Conservation (phyloP, 2,329 filamentous ascomycete genomes). For the Cladophialophora yegresii region DNA sequence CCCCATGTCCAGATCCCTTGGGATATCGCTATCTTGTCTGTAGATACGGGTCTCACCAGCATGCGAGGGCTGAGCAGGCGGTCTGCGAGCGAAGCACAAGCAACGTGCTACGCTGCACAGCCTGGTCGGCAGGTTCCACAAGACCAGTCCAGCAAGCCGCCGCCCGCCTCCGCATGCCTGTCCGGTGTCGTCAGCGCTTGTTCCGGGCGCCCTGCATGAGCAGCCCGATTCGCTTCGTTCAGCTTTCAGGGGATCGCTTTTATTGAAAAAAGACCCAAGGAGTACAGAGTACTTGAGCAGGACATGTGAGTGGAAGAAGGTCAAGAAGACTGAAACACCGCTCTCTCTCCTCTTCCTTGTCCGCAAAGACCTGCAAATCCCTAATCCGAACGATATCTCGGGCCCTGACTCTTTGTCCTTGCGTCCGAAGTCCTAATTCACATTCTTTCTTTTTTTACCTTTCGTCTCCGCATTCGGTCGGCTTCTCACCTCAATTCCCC, state of each 20-base stretch:
- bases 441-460: conserved; percentile 18
- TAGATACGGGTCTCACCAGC: background rate
- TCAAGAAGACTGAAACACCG: conserved; percentile 29
- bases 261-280: conserved; percentile 10
- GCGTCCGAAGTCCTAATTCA: background rate
- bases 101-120: background rate
- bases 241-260: conserved; percentile 18
- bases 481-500: conserved; percentile 4
- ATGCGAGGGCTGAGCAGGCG: background rate
- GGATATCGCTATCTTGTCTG: background rate
- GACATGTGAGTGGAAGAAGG: conserved; percentile 6
- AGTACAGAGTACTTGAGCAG: conserved; percentile 4
- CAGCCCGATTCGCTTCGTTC: conserved; percentile 10
- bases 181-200: conserved; percentile 13
- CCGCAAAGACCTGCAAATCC: conserved; percentile 1
- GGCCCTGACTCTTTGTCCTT: conserved; percentile 24
- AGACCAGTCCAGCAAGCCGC: background rate
- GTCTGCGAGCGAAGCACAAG: background rate
- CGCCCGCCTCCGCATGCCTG: background rate
- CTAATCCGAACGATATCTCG: conserved; percentile 4
- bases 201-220: background rate
- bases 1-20: background rate
- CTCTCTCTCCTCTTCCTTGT: conserved; percentile 15
- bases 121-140: background rate
- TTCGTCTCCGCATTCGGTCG: conserved; percentile 15